Evolutionary conservation across 2,329 filamentous ascomycete genomes (phyloP), one percentile per base, ranked within the genome.

Genomic region (Dactylellina leptospora): DNA sequence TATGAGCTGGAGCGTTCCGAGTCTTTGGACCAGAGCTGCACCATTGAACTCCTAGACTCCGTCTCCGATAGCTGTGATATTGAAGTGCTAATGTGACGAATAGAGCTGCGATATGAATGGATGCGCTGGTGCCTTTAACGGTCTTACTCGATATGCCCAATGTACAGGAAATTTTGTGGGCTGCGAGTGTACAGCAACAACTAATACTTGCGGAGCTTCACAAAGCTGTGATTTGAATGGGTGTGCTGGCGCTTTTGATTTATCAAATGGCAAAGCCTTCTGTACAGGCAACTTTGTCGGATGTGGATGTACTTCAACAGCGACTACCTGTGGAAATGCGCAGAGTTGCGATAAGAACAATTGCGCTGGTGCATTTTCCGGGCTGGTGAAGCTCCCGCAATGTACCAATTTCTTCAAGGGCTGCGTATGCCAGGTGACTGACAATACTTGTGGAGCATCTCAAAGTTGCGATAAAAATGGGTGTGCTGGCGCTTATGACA

Each of bases 241-340:
- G 22, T 55, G 51, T 42, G 30, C 27, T 55, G 51, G 51, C 23
- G 23, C 27, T 33, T 55, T 25, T 25, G 51, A 55, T 30, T 20
- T 20, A 23, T 38, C 23, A 28, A n/a, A 42, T 4, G 56, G 56
- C 25, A 61, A 48, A 4, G 56, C 56, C 16, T 30, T 42, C 8
- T 61, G 56, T 6, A 54, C 50, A 22, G 50, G 50, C 9, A 36
- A 55, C 30, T 55, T 38, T 30, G 18, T 30, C 22, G 47, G 55
- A n/a, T 59, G 55, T 38, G 27, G 55, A 44, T 59, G 55, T 36
- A 59, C 28, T 38, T 27, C 55, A 25, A 59, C 55, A 25, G 42
- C 40, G 13, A 44, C 40, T 18, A 59, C 55, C 36, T 59, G 55
- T 27, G 55, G 55, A 38, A 59, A 59, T 18, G 40, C 40, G 20